Conservation (phyloP, 352 stramenopile genomes). For the Blastocystis sp. region DNA sequence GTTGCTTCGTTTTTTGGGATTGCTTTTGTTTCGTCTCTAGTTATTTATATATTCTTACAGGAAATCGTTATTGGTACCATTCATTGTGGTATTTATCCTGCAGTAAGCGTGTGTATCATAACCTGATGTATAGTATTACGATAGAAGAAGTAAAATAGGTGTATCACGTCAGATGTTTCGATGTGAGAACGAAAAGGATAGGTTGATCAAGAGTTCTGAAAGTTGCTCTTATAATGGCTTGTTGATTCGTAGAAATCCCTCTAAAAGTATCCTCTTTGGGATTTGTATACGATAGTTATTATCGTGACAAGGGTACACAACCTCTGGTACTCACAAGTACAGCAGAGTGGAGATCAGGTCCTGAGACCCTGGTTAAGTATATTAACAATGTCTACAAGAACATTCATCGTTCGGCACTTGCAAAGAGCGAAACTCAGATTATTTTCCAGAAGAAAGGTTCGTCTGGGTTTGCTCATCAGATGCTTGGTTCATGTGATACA, state of each 20-base stretch:
- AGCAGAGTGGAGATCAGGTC: neutral
- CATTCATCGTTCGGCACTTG: neutral
- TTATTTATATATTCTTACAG: too few relatives aligned
- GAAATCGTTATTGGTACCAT: too few relatives aligned
- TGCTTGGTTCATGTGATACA: conserved; percentile 1
- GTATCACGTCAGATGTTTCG: too few relatives aligned
- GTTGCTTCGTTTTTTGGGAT: too few relatives aligned
- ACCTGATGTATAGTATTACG: too few relatives aligned
- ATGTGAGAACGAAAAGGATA: too few relatives aligned
- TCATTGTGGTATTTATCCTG: too few relatives aligned
- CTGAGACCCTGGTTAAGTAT: neutral
- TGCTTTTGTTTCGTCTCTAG: too few relatives aligned
- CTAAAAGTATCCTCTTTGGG: neutral
- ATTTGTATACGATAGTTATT: neutral
- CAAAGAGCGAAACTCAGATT: neutral
- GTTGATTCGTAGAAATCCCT: neutral
- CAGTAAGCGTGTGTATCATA: too few relatives aligned
- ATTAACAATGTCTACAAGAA: neutral
- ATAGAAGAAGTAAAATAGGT: too few relatives aligned
- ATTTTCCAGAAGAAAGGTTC: neutral
- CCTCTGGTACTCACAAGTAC: neutral
- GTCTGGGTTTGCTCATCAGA: conserved; percentile 2
- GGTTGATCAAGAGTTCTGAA: too few relatives aligned
- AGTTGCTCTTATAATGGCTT: neutral
- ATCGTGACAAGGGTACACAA: neutral